Evolutionary conservation across 2,329 filamentous ascomycete genomes (phyloP).

Genomic region (Paracamarosporium sp.): DNA sequence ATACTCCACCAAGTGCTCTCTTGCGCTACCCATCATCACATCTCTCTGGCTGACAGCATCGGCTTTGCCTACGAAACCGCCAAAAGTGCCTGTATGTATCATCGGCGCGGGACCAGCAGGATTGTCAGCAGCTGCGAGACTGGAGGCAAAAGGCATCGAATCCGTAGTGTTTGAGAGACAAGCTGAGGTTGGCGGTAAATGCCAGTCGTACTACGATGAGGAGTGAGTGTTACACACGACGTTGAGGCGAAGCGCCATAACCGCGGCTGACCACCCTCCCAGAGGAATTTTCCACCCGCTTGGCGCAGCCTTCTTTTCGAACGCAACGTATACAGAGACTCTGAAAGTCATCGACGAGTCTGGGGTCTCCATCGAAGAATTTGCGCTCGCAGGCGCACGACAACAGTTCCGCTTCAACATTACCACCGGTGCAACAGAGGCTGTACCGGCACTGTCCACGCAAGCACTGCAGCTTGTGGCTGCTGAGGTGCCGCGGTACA

Average conservation of each 20-base stretch:
- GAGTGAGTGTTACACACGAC: constrained; percentile 41
- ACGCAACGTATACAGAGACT: constrained; percentile 43
- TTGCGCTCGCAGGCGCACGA: constrained; percentile 40
- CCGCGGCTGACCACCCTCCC: constrained; percentile 42
- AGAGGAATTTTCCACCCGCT: constrained; percentile 48
- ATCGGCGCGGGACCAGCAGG: constrained; percentile 47
- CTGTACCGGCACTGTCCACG: constrained; percentile 26
- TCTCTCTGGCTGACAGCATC: constrained; percentile 28
- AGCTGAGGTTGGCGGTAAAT: constrained; percentile 44
- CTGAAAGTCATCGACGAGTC: constrained; percentile 43
- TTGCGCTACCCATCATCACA: constrained; percentile 28
- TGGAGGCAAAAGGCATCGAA: constrained; percentile 43
- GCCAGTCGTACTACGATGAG: constrained; percentile 46
- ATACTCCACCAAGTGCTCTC: constrained; percentile 27
- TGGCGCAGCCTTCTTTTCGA: constrained; percentile 49
- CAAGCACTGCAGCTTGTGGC: constrained; percentile 31
- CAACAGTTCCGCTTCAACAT: constrained; percentile 43
- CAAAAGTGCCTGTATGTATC: constrained; percentile 44
- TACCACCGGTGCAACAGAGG: constrained; percentile 34
- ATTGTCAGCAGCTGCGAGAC: constrained; percentile 39
- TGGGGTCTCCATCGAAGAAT: constrained; percentile 38
- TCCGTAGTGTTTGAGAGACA: constrained; percentile 47
- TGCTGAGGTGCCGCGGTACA: constrained; percentile 44
- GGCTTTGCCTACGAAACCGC: constrained; percentile 33
- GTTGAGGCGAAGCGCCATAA: constrained; percentile 22